These are phyloP conservation scores for Gillenia trifoliata DNA, from an alignment of 306 rosid genomes.

Conservation along the genomic window DNA sequence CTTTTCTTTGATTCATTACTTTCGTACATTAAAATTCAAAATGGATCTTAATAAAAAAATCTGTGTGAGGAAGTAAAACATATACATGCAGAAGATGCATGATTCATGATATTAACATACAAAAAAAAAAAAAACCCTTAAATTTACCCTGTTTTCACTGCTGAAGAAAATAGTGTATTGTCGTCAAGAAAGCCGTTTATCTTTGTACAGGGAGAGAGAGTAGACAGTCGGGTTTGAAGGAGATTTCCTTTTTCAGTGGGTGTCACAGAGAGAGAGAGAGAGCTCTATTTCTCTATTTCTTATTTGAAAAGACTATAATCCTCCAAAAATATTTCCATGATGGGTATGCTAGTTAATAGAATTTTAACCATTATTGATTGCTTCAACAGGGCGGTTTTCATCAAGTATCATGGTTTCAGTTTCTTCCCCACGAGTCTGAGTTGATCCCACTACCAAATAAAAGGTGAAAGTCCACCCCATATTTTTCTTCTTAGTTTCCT, in stretches of 20 bases:
- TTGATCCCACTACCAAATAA: constrained; percentile 65
- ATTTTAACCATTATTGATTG: constrained; percentile 7
- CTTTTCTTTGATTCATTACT: neutral
- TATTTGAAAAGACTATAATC: neutral
- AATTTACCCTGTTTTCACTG: neutral
- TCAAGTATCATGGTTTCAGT: constrained; percentile 94
- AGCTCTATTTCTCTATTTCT: neutral
- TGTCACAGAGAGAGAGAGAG: neutral
- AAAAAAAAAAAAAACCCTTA: neutral
- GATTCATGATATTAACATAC: neutral
- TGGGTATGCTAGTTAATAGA: neutral
- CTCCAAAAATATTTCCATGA: neutral
- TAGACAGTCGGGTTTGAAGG: neutral
- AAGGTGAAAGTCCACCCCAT: constrained; percentile 42
- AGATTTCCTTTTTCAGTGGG: neutral
- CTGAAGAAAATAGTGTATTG: neutral
- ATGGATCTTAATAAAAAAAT: neutral
- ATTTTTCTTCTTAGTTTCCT: neutral
- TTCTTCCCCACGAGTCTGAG: constrained; percentile 84
- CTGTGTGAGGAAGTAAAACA: neutral
- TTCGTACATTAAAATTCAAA: neutral
- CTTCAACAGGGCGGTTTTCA: constrained; percentile 74
- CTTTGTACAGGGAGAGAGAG: neutral
- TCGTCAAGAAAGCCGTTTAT: neutral
- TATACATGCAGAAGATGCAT: neutral